These are phyloP conservation scores for Epichloe typhina DNA, from an alignment of 2,329 filamentous ascomycete genomes.

Conservation along the genomic window DNA sequence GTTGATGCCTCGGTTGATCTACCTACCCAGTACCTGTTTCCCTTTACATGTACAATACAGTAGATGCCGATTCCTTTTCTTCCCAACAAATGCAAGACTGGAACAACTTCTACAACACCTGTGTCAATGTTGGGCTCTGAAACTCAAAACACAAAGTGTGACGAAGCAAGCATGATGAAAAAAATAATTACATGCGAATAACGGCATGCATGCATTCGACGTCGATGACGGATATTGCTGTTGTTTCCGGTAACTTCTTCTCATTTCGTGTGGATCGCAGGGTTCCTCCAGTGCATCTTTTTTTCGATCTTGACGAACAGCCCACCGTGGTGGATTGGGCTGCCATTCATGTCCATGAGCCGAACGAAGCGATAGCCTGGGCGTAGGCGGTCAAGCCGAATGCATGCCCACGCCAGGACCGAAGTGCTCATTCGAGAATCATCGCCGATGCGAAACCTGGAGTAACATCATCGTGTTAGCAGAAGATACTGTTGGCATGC, in stretches of 20 bases:
- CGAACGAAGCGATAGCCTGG: constrained; percentile 41
- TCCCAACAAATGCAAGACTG: background rate
- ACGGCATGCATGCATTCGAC: background rate
- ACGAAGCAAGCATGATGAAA: background rate
- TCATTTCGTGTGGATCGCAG: background rate
- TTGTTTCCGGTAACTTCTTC: background rate
- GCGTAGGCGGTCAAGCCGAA: constrained; percentile 44
- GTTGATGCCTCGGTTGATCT: no score
- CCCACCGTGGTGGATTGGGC: constrained; percentile 30
- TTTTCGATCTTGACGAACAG: constrained; percentile 42
- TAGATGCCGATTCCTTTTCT: background rate
- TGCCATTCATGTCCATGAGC: constrained; percentile 33
- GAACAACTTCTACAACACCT: background rate
- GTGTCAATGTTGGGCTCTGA: background rate
- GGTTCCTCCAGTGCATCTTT: constrained; percentile 8
- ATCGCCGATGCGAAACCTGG: constrained; percentile 42
- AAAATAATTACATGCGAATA: background rate
- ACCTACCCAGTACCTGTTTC: no score
- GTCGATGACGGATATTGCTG: background rate
- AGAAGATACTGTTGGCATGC: background rate
- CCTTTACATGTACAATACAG: background rate
- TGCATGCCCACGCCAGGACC: constrained; percentile 42
- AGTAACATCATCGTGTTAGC: constrained; percentile 8
- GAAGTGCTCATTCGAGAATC: constrained; percentile 25
- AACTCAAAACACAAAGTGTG: background rate